Base-by-base conservation (phyloP, 1,284 basidiomycete species). In the Cerrena zonata region DNA sequence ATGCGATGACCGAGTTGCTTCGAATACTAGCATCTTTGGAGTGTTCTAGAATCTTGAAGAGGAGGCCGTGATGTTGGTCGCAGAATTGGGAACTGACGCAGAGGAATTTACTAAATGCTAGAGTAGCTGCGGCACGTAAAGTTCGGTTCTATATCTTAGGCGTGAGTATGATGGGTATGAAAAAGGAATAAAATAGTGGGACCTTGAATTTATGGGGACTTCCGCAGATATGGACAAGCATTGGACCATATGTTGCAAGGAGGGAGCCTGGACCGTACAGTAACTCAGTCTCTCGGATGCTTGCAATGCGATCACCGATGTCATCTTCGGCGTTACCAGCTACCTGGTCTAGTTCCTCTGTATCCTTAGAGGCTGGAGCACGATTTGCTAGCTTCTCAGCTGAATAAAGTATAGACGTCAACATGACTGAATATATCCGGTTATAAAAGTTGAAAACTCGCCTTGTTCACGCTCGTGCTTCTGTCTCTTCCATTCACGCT, bases 281-380 rank as follows among this genome's bases (percentile, higher is more conserved):
- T 44, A 99, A 73, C 69, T 98, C 94, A 13, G 79, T 80, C 70
- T 99, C 96, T 25, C 91, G 77, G 50, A 97, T 81, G 1, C 73
- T 79, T 2, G 84, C 83, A 41, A 99, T 89, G 4, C 88, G 79
- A 53, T 99, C 96, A 15, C 94, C 95, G 58, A 98, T 95, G 63
- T 99, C 95, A 66, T 99, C 95, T 67, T 99, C 95, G 19, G 94
- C 94, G 60, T 95, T 97, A 2, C 96, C 95, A 1, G 91, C 92
- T 2, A 99, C 95, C 61, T 96, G 94, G 57, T 99, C 95, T 0
- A 99, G 81, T 63, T 98, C 94, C 60, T 95, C 93, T 13, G 73
- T 78, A 34, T 89, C 86, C 63, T 92, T 91, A 11, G 72, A 60
- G 36, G 44, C 61, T 59, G 24, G 22, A 43, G 66, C 67, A 41